phyloP scores from a whole-genome alignment of 2,329 filamentous ascomycete genomes.

The Paraphoma chrysanthemicola region DNA sequence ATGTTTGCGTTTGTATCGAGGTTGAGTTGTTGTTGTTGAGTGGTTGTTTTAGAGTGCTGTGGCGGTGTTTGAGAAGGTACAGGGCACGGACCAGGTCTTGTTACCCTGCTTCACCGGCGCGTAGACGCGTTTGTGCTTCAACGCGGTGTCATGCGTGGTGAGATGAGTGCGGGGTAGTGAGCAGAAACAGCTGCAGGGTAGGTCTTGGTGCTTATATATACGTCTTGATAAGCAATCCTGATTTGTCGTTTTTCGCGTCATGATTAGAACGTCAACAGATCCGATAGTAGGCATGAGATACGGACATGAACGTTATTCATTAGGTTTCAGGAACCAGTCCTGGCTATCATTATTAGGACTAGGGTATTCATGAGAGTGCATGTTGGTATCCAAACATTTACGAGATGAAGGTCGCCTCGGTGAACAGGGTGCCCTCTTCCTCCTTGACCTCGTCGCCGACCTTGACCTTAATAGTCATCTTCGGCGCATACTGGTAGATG shows the following conservation, averaged over 20 bases:
- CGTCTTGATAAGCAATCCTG: neutral
- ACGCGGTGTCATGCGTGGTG: conserved; percentile 19
- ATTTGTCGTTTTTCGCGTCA: neutral
- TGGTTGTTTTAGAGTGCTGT: neutral
- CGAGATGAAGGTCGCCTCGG: conserved; percentile 96
- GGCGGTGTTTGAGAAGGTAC: conserved; percentile 2
- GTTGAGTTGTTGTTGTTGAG: conserved; percentile 5
- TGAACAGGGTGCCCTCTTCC: conserved; percentile 81
- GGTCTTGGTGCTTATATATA: neutral
- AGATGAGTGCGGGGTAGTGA: neutral
- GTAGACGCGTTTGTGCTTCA: conserved; percentile 14
- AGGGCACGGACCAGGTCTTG: neutral
- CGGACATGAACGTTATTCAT: conserved; percentile 25
- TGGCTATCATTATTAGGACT: conserved; percentile 41
- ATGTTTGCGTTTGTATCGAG: conserved; percentile 3
- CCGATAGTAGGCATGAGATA: neutral
- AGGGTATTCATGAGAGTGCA: conserved; percentile 29
- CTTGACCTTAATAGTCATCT: conserved; percentile 80
- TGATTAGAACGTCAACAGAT: neutral
- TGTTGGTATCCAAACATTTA: conserved; percentile 45
- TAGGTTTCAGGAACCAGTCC: conserved; percentile 45
- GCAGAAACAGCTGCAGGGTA: conserved; percentile 4
- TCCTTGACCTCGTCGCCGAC: conserved; percentile 78
- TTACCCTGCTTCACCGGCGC: conserved; percentile 4
- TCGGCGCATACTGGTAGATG: conserved; percentile 90